Evolutionary conservation across 75 land plant species (phyloP).

Genomic region (Isoetes taiwanensis): DNA sequence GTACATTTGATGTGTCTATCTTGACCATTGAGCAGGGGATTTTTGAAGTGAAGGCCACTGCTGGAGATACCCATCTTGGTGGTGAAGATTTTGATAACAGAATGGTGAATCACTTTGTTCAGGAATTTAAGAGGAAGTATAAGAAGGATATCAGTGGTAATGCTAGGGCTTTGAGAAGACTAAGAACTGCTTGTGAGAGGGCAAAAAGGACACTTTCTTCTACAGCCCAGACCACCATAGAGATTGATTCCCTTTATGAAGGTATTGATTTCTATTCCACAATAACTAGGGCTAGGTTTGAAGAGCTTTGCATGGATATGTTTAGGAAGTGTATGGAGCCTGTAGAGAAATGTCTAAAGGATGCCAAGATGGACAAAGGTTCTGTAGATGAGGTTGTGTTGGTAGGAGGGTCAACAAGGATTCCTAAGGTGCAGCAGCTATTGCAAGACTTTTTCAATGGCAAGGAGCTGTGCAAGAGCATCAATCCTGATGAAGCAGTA

Average conservation of each 20-base stretch:
- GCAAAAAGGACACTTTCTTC: conserved; percentile 47
- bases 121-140: conserved; percentile 46
- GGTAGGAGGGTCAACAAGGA: conserved; percentile 68
- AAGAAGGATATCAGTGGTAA: conserved; percentile 46
- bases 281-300: conserved; percentile 40
- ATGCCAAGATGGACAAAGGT: conserved; percentile 44
- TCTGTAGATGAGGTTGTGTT: conserved; percentile 53
- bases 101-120: conserved; percentile 43
- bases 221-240: conserved; percentile 33
- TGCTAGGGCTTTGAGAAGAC: conserved; percentile 32
- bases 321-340: conserved; percentile 52
- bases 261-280: conserved; percentile 52
- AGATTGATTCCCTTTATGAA: conserved; percentile 41
- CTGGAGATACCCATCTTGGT: conserved; percentile 65
- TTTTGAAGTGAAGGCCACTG: conserved; percentile 27
- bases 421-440: conserved; percentile 34
- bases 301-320: conserved; percentile 38
- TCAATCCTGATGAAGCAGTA: conserved; percentile 46
- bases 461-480: conserved; percentile 50
- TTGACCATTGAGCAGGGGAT: conserved; percentile 41
- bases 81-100: conserved; percentile 17
- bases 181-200: conserved; percentile 40
- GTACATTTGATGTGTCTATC: conserved; percentile 37
- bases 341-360: conserved; percentile 39
- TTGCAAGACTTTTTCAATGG: conserved; percentile 39